Evolutionary conservation across 2,329 filamentous ascomycete genomes (phyloP), one percentile per base, ranked within the genome.

Genomic region (Trematosphaeria pertusa): DNA sequence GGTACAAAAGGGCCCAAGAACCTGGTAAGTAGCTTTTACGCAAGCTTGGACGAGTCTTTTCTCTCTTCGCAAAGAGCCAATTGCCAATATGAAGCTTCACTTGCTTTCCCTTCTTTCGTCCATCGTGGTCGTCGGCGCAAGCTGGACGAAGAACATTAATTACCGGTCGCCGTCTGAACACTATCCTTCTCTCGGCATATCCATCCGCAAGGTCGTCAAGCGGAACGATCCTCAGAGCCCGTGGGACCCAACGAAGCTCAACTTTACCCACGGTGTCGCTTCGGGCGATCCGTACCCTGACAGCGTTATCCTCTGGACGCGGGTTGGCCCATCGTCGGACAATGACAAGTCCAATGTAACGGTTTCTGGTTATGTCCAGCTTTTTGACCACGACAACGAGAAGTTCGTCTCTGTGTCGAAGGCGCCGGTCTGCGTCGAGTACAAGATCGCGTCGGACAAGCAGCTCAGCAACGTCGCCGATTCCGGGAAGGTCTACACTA

Each of bases 341-440:
- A 71, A 73, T 37, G 75, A 75, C 31, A 58, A 66, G 34, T 72
- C 68, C 44, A 78, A 78, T 45, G 54, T 68, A 4, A 79, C 84
- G 3, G 80, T 84, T 14, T 81, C 79, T 20, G 82, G 87, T n/a
- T 73, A 73, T 38, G 78, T 77, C 0, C 76, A 77, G 6, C 59
- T 83, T 6, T 83, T 78, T 64, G 76, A 78, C 51, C 79, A 85
- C 28, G 77, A 78, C 42, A 75, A 79, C 3, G 79, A 80, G 31
- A 75, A 80, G 31, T 79, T 81, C 56, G 73, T 82, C 52, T 61
- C 70, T 6, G 73, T 78, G 3, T 84, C 80, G 12, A 82, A 78
- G 47, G 75, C 83, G 5, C 85, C 87, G 0, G 78, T 89, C 22
- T 91, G 87, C 58, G 79, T 90, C 0, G 77, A 85, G 26, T 91